These are phyloP conservation scores for Warburgia ugandensis DNA, from an alignment of 164 flowering plant species.

Conservation along the genomic window DNA sequence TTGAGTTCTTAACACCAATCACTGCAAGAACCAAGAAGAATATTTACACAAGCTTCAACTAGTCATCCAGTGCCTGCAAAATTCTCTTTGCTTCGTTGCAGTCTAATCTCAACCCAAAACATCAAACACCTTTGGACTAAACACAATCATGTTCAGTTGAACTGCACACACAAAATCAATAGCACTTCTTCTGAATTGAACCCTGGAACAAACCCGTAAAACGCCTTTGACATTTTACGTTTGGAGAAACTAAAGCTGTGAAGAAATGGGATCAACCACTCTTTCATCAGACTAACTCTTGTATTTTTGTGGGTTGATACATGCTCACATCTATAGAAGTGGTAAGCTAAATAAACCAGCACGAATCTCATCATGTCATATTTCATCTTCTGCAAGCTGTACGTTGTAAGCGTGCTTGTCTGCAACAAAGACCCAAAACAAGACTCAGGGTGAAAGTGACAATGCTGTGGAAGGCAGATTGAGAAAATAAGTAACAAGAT, in stretches of 20 bases:
- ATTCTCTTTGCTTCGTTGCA: slow-evolving; percentile 6
- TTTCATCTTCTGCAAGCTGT: slow-evolving; percentile 54
- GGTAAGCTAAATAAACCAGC: not conserved
- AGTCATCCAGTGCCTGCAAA: slow-evolving; percentile 17
- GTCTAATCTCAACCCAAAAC: slow-evolving; percentile 9
- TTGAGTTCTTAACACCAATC: slow-evolving; percentile 2
- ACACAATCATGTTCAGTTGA: not conserved
- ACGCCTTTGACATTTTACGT: too few relatives aligned
- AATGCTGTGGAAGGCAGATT: not conserved
- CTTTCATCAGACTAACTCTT: not conserved
- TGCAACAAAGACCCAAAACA: slow-evolving; percentile 17
- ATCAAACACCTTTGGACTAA: slow-evolving; percentile 1
- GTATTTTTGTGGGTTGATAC: too few relatives aligned
- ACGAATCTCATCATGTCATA: slow-evolving; percentile 17
- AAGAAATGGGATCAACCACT: not conserved
- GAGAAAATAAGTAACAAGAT: not conserved
- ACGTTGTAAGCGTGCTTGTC: slow-evolving; percentile 58
- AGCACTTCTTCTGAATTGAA: too few relatives aligned
- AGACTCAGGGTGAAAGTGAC: slow-evolving; percentile 1
- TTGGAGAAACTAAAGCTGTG: not conserved
- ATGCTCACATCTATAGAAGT: not conserved
- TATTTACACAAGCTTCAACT: slow-evolving; percentile 25
- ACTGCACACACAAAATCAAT: slow-evolving; percentile 11
- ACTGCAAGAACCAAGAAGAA: not conserved
- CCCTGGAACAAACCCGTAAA: too few relatives aligned